Evolutionary conservation across 2,329 filamentous ascomycete species (phyloP).

Genomic region (Stagonosporopsis chrysanthemi): DNA sequence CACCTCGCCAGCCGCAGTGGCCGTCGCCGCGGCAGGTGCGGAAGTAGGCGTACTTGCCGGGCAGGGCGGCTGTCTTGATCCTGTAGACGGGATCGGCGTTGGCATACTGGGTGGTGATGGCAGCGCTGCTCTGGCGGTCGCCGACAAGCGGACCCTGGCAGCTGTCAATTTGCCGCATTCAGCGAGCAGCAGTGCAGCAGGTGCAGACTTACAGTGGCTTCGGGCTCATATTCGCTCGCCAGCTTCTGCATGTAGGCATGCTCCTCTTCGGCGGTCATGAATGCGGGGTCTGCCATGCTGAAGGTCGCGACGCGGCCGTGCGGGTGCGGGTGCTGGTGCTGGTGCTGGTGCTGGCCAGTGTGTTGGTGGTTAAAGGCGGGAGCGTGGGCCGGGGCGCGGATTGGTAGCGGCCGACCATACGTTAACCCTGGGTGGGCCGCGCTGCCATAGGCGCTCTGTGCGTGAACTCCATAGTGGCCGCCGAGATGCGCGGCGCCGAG

Average conservation of each 20-base stretch:
- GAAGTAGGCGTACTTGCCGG: conserved; percentile 85
- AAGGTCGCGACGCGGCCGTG: conserved; percentile 36
- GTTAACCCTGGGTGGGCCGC: conserved; percentile 38
- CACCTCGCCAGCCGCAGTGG: conserved; percentile 98
- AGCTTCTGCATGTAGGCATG: conserved; percentile 68
- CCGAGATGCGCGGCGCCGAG: conserved; percentile 15
- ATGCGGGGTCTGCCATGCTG: conserved; percentile 49
- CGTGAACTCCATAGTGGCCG: conserved; percentile 36
- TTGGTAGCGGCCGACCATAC: conserved; percentile 52
- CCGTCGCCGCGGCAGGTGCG: conserved; percentile 90
- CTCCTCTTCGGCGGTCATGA: conserved; percentile 59
- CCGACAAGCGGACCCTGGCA: conserved; percentile 82
- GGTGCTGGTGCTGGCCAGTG: conserved; percentile 43
- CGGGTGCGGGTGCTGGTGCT: conserved; percentile 37
- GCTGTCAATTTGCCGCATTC: conserved; percentile 29
- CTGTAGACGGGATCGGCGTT: conserved; percentile 85
- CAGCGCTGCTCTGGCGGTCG: conserved; percentile 75
- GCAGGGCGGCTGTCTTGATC: conserved; percentile 84
- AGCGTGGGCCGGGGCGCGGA: conserved; percentile 51
- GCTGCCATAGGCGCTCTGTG: conserved; percentile 35
- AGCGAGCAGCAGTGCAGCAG: conserved; percentile 21
- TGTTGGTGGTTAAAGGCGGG: conserved; percentile 45
- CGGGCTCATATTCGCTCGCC: conserved; percentile 67
- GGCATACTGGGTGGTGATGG: conserved; percentile 85
- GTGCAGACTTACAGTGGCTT: conserved; percentile 59